Evolutionary conservation across 345 rosid species (phyloP), one percentile per base, ranked within the genome.

Genomic region (Gossypioides kirkii): DNA sequence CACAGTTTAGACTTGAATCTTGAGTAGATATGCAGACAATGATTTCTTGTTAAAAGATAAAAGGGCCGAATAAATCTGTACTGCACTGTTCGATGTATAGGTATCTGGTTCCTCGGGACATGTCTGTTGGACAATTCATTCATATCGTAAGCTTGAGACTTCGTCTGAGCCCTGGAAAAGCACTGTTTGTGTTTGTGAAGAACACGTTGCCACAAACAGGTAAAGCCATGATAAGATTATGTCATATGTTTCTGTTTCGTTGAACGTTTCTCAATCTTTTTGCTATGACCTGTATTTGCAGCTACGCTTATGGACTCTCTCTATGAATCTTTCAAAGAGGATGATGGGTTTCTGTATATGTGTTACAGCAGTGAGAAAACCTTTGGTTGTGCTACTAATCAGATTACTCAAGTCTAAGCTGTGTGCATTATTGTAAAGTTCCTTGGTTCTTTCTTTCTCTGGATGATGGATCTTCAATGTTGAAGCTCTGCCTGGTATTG

Each of bases 81-180:
- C 22, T 8, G 36, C 14, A 10, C 11, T 72, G 28, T 72, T 74
- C 50, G 4, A 73, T 56, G 25, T 59, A 16, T 72, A 94, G 96
- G 79, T 92, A 82, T 79, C 84, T 91, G 84, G 93, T 91, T 83
- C 97, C 96, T 58, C 80, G 97, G 69, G 97, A 91, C 77, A 91
- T 89, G 95, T 87, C 97, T 0, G 87, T 91, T 14, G 98, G 98
- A 12, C 97, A 94, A 60, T 94, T 89, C 80, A 89, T 89, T 59
- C 89, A 90, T 83, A 76, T 93, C 6, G 77, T 91, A 73, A 85
- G 96, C 79, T 69, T 61, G 64, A 87, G 98, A 76, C 90, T 91
- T 71, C 88, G 75, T 0, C 76, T 90, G 72, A 64, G 84, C 59
- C 92, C 91, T 2, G 94, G 94, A 50, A 88, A 85, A 80, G 92